These are phyloP conservation scores for Micractinium conductrix DNA, from an alignment of 139 green algal species.

Conservation along the genomic window DNA sequence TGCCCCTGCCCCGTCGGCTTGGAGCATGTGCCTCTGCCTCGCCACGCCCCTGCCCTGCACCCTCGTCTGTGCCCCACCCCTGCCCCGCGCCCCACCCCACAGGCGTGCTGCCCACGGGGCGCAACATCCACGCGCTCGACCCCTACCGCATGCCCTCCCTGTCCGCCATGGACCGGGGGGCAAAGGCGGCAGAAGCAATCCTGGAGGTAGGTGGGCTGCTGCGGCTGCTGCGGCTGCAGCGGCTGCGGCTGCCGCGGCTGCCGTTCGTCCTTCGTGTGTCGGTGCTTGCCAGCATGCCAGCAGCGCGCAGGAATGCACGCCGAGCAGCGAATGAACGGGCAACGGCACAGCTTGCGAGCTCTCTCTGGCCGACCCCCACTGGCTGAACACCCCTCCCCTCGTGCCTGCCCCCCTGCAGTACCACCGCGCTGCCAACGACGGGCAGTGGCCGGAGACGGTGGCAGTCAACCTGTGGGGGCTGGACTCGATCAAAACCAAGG, in stretches of 20 bases:
- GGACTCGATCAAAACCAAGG: slow-evolving; percentile 98
- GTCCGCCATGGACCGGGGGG: slow-evolving; percentile 80
- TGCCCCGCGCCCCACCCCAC: neutral
- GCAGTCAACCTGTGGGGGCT: slow-evolving; percentile 98
- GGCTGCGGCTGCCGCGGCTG: no score
- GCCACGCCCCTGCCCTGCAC: neutral
- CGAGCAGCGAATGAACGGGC: no score
- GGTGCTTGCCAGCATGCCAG: no score
- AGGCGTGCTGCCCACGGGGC: slow-evolving; percentile 91
- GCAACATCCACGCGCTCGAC: slow-evolving; percentile 98
- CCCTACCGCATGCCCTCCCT: slow-evolving; percentile 96
- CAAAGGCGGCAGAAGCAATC: slow-evolving; percentile 66
- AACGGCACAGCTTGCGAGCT: no score
- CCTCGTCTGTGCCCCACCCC: neutral
- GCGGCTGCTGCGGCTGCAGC: no score
- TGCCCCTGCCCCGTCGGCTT: neutral
- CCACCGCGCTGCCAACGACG: slow-evolving; percentile 58
- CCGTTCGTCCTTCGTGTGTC: no score
- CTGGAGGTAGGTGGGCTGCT: slow-evolving; percentile 42
- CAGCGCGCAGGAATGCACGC: no score
- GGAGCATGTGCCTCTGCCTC: no score
- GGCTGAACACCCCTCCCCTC: no score
- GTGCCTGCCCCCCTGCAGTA: neutral
- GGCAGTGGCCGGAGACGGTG: slow-evolving; percentile 91
- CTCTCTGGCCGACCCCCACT: no score